Evolutionary conservation across 1,139 yeast species (phyloP).

Genomic region (Candida sanyaensis): DNA sequence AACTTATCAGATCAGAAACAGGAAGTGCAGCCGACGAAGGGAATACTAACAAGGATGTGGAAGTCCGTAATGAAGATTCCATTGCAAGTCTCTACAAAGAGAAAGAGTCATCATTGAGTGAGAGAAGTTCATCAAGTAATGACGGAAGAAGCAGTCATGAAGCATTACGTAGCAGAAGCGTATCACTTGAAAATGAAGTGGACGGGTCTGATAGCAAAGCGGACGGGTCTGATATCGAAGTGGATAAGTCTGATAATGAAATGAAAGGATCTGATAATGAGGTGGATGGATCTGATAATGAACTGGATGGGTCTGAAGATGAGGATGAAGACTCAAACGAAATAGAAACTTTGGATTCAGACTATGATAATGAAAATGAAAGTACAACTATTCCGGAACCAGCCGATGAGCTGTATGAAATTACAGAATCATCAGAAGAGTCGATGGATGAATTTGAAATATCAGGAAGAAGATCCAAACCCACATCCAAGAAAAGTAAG

Average conservation of each 20-base stretch:
- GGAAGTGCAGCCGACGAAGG: slow-evolving; percentile 4
- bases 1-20: slow-evolving; percentile 13
- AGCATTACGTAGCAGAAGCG: too few species aligned
- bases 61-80: not conserved
- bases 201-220: too few species aligned
- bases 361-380: not conserved
- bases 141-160: too few species aligned
- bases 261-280: not conserved
- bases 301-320: not conserved
- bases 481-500: not conserved
- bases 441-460: not conserved
- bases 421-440: slow-evolving; percentile 1
- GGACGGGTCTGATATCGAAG: not conserved
- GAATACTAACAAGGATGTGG: not conserved
- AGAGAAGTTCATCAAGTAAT: too few species aligned
- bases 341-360: not conserved
- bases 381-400: not conserved
- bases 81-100: not conserved
- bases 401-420: slow-evolving; percentile 5
- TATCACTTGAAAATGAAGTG: not conserved
- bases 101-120: too few species aligned
- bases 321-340: not conserved
- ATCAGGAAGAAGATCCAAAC: not conserved
- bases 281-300: not conserved
- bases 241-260: not conserved